Evolutionary conservation across 495 filamentous ascomycete genomes (phyloP), one percentile per base, ranked within the genome.

Genomic region (Trichocladium antarcticum): DNA sequence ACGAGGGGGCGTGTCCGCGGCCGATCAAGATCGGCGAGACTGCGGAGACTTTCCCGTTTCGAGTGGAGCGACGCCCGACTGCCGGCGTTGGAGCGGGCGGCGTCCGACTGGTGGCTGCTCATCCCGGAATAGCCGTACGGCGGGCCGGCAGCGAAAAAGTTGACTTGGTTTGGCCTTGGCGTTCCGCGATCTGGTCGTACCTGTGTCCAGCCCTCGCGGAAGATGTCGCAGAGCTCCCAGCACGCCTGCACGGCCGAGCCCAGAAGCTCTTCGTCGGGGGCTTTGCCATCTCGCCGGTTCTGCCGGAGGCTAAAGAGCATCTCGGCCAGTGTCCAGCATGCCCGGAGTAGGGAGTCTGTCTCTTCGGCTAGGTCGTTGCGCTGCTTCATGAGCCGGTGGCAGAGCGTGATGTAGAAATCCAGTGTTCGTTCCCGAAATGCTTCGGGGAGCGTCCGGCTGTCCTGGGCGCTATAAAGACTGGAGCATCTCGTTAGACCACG

Each of bases 221-320:
- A 95, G 40, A 95, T 80, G 68, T 95, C 89, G 62, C 87, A 93
- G 21, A 95, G 78, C 55, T 94, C 89, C 89, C 89, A 95, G 65
- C 89, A 95, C 6, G 89, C 84, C 58, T 94, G 88, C 3, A 95
- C 83, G 0, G 89, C 87, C 3, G 85, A 89, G 14, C 85, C 82
- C 6, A 94, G 73, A 6, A 94, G 70, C 56, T 92, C 87, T 59
- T 89, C 85, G 57, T 93, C 86, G 0, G 85, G 70, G 0, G 68
- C 62, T 57, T 81, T 87, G 34, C 79, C 79, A 54, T 90, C 84
- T 28, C 79, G 69, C 51, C 77, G 83, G 63, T 80, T 90, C 57
- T 95, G 88, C 4, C 89, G 84, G 16, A 95, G 74, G 62, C 84
- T 93, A 65, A 94, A 94, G 1, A 95, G 75, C 86, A 94, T 94